These are phyloP conservation scores for Ballota nigra DNA, from an alignment of 257 asterid genomes.

Conservation along the genomic window DNA sequence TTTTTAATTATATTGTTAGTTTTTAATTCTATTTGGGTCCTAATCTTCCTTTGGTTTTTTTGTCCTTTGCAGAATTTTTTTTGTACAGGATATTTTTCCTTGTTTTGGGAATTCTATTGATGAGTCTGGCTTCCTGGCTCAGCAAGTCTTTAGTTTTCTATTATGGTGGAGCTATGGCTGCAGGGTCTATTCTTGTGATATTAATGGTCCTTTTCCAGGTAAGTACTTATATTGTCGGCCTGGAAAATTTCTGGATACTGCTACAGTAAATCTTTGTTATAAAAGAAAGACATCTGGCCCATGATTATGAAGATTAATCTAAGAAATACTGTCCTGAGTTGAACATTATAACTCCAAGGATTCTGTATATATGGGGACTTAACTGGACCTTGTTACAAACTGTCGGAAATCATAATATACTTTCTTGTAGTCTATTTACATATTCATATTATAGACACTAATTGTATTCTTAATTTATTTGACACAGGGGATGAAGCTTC, in stretches of 20 bases:
- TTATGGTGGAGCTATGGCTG: slow-evolving; percentile 78
- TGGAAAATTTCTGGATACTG: background rate
- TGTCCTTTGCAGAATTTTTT: slow-evolving; percentile 59
- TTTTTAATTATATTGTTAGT: background rate
- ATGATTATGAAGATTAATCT: background rate
- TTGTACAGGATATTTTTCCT: slow-evolving; percentile 64
- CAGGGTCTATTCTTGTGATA: slow-evolving; percentile 74
- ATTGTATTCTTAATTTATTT: slow-evolving; percentile 17
- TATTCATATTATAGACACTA: slow-evolving; percentile 8
- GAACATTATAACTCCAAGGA: slow-evolving; percentile 7
- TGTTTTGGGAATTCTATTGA: slow-evolving; percentile 53
- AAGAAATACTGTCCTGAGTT: background rate
- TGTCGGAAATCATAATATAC: background rate
- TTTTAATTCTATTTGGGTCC: too few relatives aligned
- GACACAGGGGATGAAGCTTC: slow-evolving; percentile 97
- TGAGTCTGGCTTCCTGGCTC: slow-evolving; percentile 66
- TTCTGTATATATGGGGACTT: background rate
- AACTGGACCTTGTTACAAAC: background rate
- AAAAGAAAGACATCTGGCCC: slow-evolving; percentile 10
- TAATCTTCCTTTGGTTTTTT: background rate
- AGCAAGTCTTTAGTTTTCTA: slow-evolving; percentile 80
- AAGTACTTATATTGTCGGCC: background rate
- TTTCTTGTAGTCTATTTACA: background rate
- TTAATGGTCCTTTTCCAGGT: slow-evolving; percentile 93
- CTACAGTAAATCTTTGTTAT: background rate